Conservation (phyloP, 2,329 filamentous ascomycete genomes). For the Fusarium sp. region DNA sequence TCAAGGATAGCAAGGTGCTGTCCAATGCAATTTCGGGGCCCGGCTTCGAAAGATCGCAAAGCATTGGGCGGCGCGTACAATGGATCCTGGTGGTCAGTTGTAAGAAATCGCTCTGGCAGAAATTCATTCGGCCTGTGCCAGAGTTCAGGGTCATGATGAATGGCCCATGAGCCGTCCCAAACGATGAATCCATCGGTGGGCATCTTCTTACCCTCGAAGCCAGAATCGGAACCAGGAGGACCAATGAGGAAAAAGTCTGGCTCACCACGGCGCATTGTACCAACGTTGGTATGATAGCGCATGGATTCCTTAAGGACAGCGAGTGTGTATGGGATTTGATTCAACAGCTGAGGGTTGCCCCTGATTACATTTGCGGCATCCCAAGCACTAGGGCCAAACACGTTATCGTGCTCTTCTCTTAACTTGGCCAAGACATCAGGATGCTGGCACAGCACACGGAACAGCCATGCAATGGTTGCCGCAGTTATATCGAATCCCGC, state of each 20-base stretch:
- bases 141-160: constrained; percentile 27
- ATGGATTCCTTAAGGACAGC: constrained; percentile 54
- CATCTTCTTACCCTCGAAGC: constrained; percentile 31
- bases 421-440: constrained; percentile 47
- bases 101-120: constrained; percentile 36
- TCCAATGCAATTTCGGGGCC: constrained; percentile 66
- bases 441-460: constrained; percentile 47
- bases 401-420: constrained; percentile 52
- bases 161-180: constrained; percentile 30
- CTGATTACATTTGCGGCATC: constrained; percentile 34
- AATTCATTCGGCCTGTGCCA: constrained; percentile 33
- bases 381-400: constrained; percentile 47
- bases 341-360: constrained; percentile 43
- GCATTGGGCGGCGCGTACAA: constrained; percentile 50
- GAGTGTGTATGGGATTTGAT: constrained; percentile 51
- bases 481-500: constrained; percentile 54
- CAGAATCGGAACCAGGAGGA: constrained; percentile 15
- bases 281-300: constrained; percentile 46
- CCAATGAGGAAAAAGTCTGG: constrained; percentile 46
- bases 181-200: constrained; percentile 47
- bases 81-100: constrained; percentile 27
- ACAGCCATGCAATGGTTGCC: constrained; percentile 50
- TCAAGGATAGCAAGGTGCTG: constrained; percentile 63
- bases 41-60: constrained; percentile 65
- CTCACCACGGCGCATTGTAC: constrained; percentile 28